These are phyloP conservation scores for Erysimum cheiri DNA, from an alignment of 441 rosid species.

Conservation along the genomic window DNA sequence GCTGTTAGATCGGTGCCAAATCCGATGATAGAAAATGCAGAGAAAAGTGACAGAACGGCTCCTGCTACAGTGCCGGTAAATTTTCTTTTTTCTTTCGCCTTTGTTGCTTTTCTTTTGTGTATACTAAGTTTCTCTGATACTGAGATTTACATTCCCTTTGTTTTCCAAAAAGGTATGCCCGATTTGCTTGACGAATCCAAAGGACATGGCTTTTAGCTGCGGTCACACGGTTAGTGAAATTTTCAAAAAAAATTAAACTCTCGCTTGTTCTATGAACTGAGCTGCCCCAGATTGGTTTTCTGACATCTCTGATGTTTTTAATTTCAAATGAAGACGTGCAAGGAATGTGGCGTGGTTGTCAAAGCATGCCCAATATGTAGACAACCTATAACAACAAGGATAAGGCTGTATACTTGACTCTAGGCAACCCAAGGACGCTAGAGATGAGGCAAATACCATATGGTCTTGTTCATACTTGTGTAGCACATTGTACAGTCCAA, in stretches of 20 bases:
- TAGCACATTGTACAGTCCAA: constrained; percentile 27
- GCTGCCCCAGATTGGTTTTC: background rate
- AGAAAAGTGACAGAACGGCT: constrained; percentile 49
- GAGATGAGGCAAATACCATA: constrained; percentile 10
- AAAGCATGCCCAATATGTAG: constrained; percentile 78
- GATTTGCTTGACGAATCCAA: constrained; percentile 87
- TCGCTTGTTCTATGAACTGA: constrained; percentile 21
- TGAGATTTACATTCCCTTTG: background rate
- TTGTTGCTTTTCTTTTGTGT: background rate
- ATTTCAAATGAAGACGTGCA: constrained; percentile 71
- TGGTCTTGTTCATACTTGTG: constrained; percentile 28
- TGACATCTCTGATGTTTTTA: constrained; percentile 13
- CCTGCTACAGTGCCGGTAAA: constrained; percentile 53
- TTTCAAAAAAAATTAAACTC: background rate
- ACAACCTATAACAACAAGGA: constrained; percentile 68
- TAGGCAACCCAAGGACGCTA: background rate
- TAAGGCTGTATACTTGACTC: constrained; percentile 65
- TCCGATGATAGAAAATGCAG: constrained; percentile 37
- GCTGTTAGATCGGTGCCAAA: constrained; percentile 50
- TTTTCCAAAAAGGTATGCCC: constrained; percentile 71
- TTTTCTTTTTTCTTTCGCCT: background rate
- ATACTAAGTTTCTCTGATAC: constrained; percentile 8
- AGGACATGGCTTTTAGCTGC: constrained; percentile 96
- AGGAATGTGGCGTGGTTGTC: constrained; percentile 72
- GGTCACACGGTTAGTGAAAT: constrained; percentile 71